Evolutionary conservation across 1,139 yeast species (phyloP).

Genomic region (Magnusiomyces fungicola): DNA sequence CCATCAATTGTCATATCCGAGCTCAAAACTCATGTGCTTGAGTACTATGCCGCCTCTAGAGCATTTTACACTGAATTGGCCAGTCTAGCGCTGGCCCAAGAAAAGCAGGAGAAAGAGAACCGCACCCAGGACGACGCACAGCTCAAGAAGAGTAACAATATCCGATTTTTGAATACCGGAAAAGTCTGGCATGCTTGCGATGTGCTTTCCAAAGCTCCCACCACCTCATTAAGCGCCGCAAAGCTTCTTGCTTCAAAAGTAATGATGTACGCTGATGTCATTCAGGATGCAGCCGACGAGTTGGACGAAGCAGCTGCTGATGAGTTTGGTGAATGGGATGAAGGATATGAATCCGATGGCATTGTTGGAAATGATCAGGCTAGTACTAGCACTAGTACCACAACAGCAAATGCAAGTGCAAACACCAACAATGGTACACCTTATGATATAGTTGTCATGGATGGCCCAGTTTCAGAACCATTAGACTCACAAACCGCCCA

Average conservation of each 20-base stretch:
- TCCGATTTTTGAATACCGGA: constrained; percentile 11
- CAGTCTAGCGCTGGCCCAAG: background rate
- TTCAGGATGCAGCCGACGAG: constrained; percentile 11
- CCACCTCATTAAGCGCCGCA: constrained; percentile 7
- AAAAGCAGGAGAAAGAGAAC: background rate
- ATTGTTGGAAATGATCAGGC: constrained; percentile 4
- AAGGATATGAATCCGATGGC: constrained; percentile 7
- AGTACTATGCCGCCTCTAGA: background rate
- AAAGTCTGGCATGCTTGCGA: constrained; percentile 16
- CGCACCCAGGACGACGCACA: background rate
- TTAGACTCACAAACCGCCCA: background rate
- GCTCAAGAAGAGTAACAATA: background rate
- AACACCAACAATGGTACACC: too few species aligned
- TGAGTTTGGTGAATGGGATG: constrained; percentile 5
- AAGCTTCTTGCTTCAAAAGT: constrained; percentile 11
- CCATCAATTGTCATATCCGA: constrained; percentile 7
- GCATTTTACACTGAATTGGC: background rate
- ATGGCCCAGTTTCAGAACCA: background rate
- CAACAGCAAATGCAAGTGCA: background rate
- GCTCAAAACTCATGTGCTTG: background rate
- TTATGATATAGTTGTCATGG: background rate
- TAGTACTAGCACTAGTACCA: background rate
- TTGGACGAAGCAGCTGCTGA: constrained; percentile 7
- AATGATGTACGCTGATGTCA: constrained; percentile 5
- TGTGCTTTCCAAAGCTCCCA: constrained; percentile 3